Evolutionary conservation across 2,329 filamentous ascomycete species (phyloP), one percentile per base, ranked within the genome.

Genomic region (Pochonia chlamydosporia): DNA sequence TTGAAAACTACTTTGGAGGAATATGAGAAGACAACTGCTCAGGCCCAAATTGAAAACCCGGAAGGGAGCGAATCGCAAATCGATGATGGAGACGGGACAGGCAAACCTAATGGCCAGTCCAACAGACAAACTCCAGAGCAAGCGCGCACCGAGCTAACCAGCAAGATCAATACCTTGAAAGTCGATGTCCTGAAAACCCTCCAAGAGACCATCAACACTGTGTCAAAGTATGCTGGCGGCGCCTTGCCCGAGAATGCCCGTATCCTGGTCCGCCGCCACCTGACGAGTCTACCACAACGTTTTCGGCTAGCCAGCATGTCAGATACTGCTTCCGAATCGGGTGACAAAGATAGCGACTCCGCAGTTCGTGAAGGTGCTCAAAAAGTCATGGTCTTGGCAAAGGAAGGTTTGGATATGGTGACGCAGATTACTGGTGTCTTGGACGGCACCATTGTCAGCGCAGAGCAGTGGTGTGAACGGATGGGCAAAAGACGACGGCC

Each of bases 381-480:
- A 56, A 78, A 86, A 35, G 90, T 95, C 47, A 71, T 97, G 11
- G 82, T 93, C 1, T 81, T 97, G 44, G 92, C 92, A 6, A 87
- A 86, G 59, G 92, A 97, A 63, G 89, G 91, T 0, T 73, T 97
- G 13, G 90, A 96, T 56, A 96, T 97, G 85, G 90, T 97, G 76
- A 79, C 82, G 1, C 90, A 96, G 63, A 89, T 99, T 43, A 93
- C 84, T 35, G 82, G 84, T 5, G 88, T 96, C 2, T 78, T 97
- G 8, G 88, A 95, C 56, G 87, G 89, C 45, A 97, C 93, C 0
- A 86, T 97, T 45, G 79, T 87, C 47, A 93, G 87, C 57, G 93
- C 93, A 1, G 92, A 97, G 66, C 82, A 85, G 56, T 97, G 93
- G 93, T 88, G 92, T 54, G 86, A 91, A 49, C 76, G 84, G 18